Base-by-base conservation (phyloP, 495 filamentous ascomycete genomes). In the Podospora didyma region DNA sequence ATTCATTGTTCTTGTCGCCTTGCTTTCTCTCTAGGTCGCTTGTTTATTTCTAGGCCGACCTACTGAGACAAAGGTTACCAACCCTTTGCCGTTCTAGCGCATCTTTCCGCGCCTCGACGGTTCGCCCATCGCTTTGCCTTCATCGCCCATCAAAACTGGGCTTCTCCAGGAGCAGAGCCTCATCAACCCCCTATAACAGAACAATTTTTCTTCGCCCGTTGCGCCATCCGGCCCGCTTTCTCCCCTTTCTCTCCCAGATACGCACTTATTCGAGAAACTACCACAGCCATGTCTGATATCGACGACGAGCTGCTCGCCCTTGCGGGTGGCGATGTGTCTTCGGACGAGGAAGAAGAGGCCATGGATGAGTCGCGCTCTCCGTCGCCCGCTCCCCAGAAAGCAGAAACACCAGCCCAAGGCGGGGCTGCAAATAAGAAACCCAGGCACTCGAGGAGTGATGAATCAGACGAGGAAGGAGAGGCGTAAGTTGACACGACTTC, bases 291-390 rank as follows among this genome's bases (percentile, higher is more conserved):
- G 77, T 85, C 88, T 54, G 88, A 90, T 64, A 79, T 96, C 57
- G 92, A 96, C 65, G 89, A 89, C 52, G 90, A 96, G 72, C 80
- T 96, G 62, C 86, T 96, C 51, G 90, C 88, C 58, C 82, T 96
- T 51, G 92, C 92, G 17, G 92, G 90, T 60, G 84, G 74, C 49
- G 75, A 80, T 52, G 74, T 74, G 52, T 79, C 75, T 6, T 79
- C 78, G 23, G 76, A 75, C 49, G 79, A 79, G 58, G 79, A 80
- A 42, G 75, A 79, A 31, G 62, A 72, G 53, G 53, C 59, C 58
- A 58, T 74, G 22, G 69, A 75, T 39, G 63, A 62, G 34, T 72
- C 71, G 28, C 69, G 68, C 46, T 70, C 75, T 3, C 62, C 60
- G 7, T 73, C 69, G 52, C 52, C 65, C 5, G 65, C 65, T 26